Evolutionary conservation across 805 yeast species (phyloP), one percentile per base, ranked within the genome.

Genomic region (Lachancea mirantina): DNA sequence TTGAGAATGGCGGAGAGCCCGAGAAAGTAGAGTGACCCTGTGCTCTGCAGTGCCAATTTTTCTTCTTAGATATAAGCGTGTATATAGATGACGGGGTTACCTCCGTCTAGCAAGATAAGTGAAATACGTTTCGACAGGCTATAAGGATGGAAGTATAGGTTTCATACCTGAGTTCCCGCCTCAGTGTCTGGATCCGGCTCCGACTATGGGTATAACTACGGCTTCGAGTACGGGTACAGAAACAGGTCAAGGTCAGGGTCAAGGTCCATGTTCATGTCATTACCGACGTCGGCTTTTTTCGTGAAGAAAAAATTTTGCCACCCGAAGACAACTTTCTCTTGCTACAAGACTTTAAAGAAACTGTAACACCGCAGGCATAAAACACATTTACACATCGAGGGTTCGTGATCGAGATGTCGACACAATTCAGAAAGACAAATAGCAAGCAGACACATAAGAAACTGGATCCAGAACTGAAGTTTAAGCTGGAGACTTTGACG

Each of bases 1-100:
- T 87, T 47, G 84, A 77, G 42, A 69, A 72, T 23, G 84, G 81
- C 6, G 85, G 84, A 1, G 56, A 59, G 11, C 59, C 64, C 8
- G 38, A 40, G 20, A 43, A 42, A 14, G 15, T 10, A 23, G 18
- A 20, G 14, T 28, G 25, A 28, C n/a, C n/a, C n/a, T n/a, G n/a
- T n/a, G n/a, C n/a, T n/a, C n/a, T n/a, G n/a, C n/a, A n/a, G n/a
- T n/a, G n/a, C n/a, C n/a, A n/a, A n/a, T n/a, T n/a, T n/a, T n/a
- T n/a, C n/a, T n/a, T n/a, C n/a, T n/a, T n/a, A n/a, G n/a, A n/a
- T n/a, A n/a, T n/a, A n/a, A n/a, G n/a, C n/a, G n/a, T n/a, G n/a
- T n/a, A n/a, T n/a, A n/a, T n/a, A n/a, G n/a, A n/a, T n/a, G n/a
- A n/a, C n/a, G n/a, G n/a, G n/a, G n/a, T n/a, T n/a, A n/a, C n/a